These are phyloP conservation scores for Cutaneotrichosporon mucoides DNA, from an alignment of 1,284 basidiomycete species.

Conservation along the genomic window DNA sequence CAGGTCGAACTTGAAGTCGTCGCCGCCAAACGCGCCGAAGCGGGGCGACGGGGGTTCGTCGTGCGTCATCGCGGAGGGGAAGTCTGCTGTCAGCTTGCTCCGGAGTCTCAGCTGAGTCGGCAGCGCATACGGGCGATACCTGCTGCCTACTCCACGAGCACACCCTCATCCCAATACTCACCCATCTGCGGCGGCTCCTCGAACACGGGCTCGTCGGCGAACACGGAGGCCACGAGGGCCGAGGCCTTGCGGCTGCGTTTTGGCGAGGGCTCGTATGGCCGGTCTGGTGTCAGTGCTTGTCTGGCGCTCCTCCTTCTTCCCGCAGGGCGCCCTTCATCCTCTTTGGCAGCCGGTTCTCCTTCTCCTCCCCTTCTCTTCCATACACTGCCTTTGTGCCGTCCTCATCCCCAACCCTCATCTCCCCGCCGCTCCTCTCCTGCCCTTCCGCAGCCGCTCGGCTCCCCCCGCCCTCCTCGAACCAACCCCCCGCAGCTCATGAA, in stretches of 20 bases:
- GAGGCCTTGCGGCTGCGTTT: not conserved
- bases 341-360: no score
- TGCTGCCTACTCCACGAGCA: not conserved
- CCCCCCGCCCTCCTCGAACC: no score
- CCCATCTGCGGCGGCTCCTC: not conserved
- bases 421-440: no score
- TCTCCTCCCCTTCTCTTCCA: no score
- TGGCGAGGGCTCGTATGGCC: not conserved
- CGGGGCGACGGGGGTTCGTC: slow-evolving; percentile 5
- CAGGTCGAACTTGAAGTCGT: slow-evolving; percentile 7
- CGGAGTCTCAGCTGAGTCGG: no score
- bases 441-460: no score
- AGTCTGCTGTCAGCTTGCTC: not conserved
- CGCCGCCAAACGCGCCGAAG: slow-evolving; percentile 3
- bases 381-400: not conserved
- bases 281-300: not conserved
- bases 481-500: no score
- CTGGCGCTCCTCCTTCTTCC: no score
- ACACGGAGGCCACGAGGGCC: not conserved
- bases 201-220: not conserved
- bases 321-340: no score
- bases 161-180: not conserved
- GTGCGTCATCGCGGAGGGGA: not conserved
- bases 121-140: no score
- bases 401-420: no score